Percentiles rank a stretch among this genome's conserved stretches.
phyloP scores from a whole-genome alignment of 2,329 filamentous ascomycete species.

The Diaporthe citri region DNA sequence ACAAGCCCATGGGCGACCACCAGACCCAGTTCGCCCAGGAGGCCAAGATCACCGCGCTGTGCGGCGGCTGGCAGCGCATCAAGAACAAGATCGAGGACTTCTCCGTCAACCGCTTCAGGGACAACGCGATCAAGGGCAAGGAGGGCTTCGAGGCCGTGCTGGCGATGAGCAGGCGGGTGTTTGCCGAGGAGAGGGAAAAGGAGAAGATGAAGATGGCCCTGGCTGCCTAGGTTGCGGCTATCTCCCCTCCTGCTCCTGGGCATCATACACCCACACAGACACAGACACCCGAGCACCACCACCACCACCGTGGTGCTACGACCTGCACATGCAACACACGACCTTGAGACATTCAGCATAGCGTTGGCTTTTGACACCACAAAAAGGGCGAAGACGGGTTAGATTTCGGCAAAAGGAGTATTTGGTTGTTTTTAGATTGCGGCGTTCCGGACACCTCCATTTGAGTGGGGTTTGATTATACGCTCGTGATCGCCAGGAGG shows the following conservation, averaged over 20 bases:
- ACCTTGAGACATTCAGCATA: conserved; percentile 37
- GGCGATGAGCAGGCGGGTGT: conserved; percentile 91
- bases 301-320: conserved; percentile 21
- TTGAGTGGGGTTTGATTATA: conserved; percentile 24
- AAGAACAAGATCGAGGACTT: conserved; percentile 96
- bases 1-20: conserved; percentile 71
- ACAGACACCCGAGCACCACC: conserved; percentile 4
- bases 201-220: conserved; percentile 49
- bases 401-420: conserved; percentile 14
- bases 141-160: conserved; percentile 97
- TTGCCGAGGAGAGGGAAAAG: conserved; percentile 86
- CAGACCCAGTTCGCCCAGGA: conserved; percentile 89
- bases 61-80: conserved; percentile 96
- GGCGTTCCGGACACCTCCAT: conserved; percentile 31
- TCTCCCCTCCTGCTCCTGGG: neutral
- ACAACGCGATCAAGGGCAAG: conserved; percentile 90
- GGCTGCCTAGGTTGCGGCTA: conserved; percentile 20
- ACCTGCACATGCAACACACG: conserved; percentile 35
- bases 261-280: neutral
- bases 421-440: conserved; percentile 26
- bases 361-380: conserved; percentile 36
- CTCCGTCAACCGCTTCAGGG: conserved; percentile 87
- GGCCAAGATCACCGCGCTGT: conserved; percentile 92
- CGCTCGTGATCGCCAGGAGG: conserved; percentile 33
- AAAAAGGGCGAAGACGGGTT: conserved; percentile 25